Conservation (phyloP, 768 basidiomycete genomes). For the Kwoniella botswanensis region DNA sequence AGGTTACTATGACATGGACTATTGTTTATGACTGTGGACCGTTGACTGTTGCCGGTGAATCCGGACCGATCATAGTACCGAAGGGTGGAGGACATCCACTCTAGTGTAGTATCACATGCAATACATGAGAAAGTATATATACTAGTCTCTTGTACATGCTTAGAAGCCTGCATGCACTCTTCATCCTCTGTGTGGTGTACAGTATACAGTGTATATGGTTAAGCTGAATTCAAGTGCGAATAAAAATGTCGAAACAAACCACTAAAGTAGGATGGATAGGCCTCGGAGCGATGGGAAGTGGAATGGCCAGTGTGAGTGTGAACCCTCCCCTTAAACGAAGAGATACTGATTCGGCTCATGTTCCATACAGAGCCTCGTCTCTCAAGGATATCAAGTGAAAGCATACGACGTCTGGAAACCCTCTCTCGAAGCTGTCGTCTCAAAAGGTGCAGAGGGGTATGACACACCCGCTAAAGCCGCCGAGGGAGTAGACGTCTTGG, state of each 20-base stretch:
- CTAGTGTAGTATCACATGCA: too few relatives aligned
- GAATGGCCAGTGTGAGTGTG: conserved; percentile 44
- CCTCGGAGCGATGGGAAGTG: conserved; percentile 52
- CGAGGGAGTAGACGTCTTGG: conserved; percentile 42
- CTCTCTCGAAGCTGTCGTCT: conserved; percentile 48
- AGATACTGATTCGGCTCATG: neutral
- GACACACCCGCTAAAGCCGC: conserved; percentile 38
- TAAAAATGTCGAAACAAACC: conserved; percentile 2
- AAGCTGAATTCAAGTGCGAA: too few relatives aligned
- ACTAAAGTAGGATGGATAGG: conserved; percentile 48
- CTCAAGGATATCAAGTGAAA: conserved; percentile 42
- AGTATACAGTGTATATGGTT: too few relatives aligned
- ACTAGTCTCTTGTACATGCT: too few relatives aligned
- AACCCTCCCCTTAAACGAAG: neutral
- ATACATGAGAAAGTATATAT: too few relatives aligned
- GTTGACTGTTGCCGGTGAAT: conserved; percentile 2
- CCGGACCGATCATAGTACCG: conserved; percentile 3
- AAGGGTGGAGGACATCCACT: conserved; percentile 16
- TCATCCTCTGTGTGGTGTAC: too few relatives aligned
- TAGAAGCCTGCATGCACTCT: too few relatives aligned
- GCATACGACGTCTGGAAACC: conserved; percentile 54
- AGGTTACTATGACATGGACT: neutral
- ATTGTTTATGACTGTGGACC: neutral
- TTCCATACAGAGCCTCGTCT: conserved; percentile 28
- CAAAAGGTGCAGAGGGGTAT: conserved; percentile 33